Percentiles rank a stretch among this genome's conserved stretches.
phyloP scores from a whole-genome alignment of 2,329 filamentous ascomycete species.

The Fusarium vanettenii region DNA sequence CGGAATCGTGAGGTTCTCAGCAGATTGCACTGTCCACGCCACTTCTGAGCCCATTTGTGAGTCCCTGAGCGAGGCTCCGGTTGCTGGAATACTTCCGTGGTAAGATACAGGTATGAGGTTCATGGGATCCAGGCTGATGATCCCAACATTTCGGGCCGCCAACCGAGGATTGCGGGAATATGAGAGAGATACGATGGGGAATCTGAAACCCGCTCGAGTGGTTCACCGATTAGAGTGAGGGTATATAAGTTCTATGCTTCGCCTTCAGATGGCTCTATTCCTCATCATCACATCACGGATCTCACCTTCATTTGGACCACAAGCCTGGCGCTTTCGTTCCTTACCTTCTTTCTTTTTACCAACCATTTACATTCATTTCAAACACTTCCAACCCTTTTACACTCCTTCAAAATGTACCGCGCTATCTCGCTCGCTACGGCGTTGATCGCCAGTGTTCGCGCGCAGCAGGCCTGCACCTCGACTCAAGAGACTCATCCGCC shows the following conservation, averaged over 20 bases:
- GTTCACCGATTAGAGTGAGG: not conserved
- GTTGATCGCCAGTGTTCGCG: slow-evolving; percentile 44
- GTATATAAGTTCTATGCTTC: slow-evolving; percentile 4
- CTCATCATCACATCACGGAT: slow-evolving; percentile 13
- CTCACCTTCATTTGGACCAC: slow-evolving; percentile 11
- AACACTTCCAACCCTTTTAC: not conserved
- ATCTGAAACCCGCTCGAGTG: not conserved
- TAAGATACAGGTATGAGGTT: not conserved
- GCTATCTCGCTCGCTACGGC: slow-evolving; percentile 40
- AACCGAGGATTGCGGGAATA: not conserved
- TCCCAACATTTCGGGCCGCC: not conserved
- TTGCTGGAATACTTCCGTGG: not conserved
- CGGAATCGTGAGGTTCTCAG: slow-evolving; percentile 2
- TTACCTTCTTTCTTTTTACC: slow-evolving; percentile 6
- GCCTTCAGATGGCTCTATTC: not conserved
- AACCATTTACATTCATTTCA: slow-evolving; percentile 8
- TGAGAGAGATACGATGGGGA: not conserved
- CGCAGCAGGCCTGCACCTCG: slow-evolving; percentile 62
- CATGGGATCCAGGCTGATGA: not conserved
- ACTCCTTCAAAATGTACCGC: slow-evolving; percentile 39
- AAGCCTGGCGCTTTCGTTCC: slow-evolving; percentile 32
- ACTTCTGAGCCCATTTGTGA: slow-evolving; percentile 23
- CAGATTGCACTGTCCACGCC: slow-evolving; percentile 11
- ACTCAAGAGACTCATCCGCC: slow-evolving; percentile 62
- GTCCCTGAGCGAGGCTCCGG: not conserved